A percentile compares a stretch with the other conserved stretches of the same genome.
These are phyloP conservation scores for Myrmaecium sp. DNA, from an alignment of 2,329 filamentous ascomycete genomes.

Conservation along the genomic window DNA sequence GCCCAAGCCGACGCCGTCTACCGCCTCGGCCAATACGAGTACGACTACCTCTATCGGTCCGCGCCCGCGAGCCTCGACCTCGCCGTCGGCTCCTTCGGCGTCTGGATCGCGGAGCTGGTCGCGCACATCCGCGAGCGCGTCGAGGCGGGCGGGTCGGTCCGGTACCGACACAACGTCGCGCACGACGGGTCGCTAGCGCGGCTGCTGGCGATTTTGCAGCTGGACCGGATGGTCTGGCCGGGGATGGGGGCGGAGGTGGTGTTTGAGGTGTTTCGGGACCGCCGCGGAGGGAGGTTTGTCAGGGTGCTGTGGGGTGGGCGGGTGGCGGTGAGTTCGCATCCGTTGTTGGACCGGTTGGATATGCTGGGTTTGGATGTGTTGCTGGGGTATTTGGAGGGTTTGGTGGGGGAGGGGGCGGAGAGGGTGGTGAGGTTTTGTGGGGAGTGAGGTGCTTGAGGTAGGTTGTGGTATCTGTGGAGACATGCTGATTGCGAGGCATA, in stretches of 20 bases:
- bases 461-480: too few relatives aligned
- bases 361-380: slow-evolving; percentile 52
- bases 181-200: slow-evolving; percentile 60
- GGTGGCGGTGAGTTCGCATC: slow-evolving; percentile 49
- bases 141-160: slow-evolving; percentile 23
- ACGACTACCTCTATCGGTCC: slow-evolving; percentile 61
- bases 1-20: slow-evolving; percentile 52
- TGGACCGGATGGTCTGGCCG: slow-evolving; percentile 67
- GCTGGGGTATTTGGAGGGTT: slow-evolving; percentile 52
- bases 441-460: too few relatives aligned
- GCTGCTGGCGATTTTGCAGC: slow-evolving; percentile 52
- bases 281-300: slow-evolving; percentile 26
- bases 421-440: slow-evolving; percentile 17
- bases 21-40: slow-evolving; percentile 64
- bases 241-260: slow-evolving; percentile 68
- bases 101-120: slow-evolving; percentile 58
- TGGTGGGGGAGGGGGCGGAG: slow-evolving; percentile 39
- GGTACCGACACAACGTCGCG: slow-evolving; percentile 61
- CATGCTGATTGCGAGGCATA: too few relatives aligned
- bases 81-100: slow-evolving; percentile 45
- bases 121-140: slow-evolving; percentile 43
- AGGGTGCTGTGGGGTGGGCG: slow-evolving; percentile 56
- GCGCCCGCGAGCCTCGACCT: slow-evolving; percentile 43
- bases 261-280: slow-evolving; percentile 48
- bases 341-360: slow-evolving; percentile 48